A percentile compares a stretch with the other conserved stretches of the same genome.
These are phyloP conservation scores for Phaseolus lunatus DNA, from an alignment of 306 rosid species.

Conservation along the genomic window DNA sequence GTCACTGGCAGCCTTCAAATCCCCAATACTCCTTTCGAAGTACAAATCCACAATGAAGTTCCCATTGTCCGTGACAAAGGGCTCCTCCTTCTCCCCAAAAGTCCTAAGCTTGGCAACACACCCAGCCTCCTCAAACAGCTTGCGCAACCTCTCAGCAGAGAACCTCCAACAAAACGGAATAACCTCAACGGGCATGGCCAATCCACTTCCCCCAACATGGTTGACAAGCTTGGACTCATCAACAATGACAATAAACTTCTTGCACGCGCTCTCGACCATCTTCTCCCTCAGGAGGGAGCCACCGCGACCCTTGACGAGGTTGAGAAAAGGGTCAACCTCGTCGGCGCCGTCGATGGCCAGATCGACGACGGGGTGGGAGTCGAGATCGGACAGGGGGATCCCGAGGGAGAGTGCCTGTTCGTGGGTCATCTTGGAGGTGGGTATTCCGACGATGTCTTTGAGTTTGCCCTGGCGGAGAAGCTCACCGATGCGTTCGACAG, in stretches of 20 bases:
- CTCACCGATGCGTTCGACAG: conserved; percentile 81
- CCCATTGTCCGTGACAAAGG: conserved; percentile 80
- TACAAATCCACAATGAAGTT: conserved; percentile 80
- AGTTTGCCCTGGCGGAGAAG: conserved; percentile 76
- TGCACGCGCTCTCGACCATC: conserved; percentile 82
- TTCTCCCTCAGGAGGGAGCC: conserved; percentile 86
- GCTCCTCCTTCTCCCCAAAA: conserved; percentile 50
- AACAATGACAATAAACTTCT: conserved; percentile 76
- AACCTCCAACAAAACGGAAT: conserved; percentile 83
- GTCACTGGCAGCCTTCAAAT: conserved; percentile 79
- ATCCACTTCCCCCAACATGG: conserved; percentile 72
- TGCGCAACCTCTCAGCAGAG: conserved; percentile 61
- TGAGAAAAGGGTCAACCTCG: conserved; percentile 79
- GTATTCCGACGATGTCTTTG: conserved; percentile 71
- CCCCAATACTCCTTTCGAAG: conserved; percentile 72
- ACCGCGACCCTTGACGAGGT: conserved; percentile 87
- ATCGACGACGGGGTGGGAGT: conserved; percentile 71
- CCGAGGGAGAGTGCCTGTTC: conserved; percentile 77
- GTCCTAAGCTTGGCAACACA: conserved; percentile 76
- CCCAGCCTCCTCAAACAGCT: conserved; percentile 60
- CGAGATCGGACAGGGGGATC: conserved; percentile 81
- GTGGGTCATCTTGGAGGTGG: conserved; percentile 78
- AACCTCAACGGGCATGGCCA: conserved; percentile 89
- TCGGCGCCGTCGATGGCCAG: conserved; percentile 95
- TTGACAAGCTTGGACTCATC: conserved; percentile 82